phyloP scores from a whole-genome alignment of 306 rosid genomes.

The Hippophae tibetana region DNA sequence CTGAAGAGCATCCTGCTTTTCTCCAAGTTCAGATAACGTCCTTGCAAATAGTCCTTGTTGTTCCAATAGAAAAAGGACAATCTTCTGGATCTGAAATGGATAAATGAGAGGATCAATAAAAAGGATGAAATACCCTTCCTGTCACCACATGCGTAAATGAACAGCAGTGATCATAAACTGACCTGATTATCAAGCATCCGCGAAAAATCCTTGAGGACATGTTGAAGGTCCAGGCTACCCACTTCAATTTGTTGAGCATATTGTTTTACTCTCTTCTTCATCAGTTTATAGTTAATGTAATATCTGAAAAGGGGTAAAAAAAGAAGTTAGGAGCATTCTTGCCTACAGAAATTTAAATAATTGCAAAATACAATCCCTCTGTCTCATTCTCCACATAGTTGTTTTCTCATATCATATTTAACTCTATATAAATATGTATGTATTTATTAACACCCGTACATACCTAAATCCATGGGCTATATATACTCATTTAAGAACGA shows the following conservation, averaged over 20 bases:
- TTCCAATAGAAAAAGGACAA: conserved; percentile 89
- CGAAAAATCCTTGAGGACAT: conserved; percentile 94
- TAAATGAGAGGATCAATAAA: not conserved
- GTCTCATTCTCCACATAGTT: not conserved
- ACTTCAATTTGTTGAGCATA: conserved; percentile 83
- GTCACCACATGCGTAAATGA: conserved; percentile 3
- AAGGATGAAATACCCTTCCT: too few relatives aligned
- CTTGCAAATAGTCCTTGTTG: conserved; percentile 97
- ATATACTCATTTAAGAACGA: too few relatives aligned
- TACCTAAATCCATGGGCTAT: not conserved
- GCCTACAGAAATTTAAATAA: not conserved
- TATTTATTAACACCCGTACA: not conserved
- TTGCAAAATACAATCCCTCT: not conserved
- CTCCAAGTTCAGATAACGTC: conserved; percentile 67
- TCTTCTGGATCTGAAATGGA: conserved; percentile 72
- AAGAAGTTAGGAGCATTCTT: conserved; percentile 5
- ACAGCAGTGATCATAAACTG: conserved; percentile 3
- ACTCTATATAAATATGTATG: not conserved
- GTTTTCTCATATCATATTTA: not conserved
- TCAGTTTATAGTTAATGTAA: conserved; percentile 88
- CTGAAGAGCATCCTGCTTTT: conserved; percentile 52
- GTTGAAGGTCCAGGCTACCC: conserved; percentile 68
- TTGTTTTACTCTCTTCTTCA: conserved; percentile 84
- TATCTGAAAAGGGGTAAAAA: conserved; percentile 37
- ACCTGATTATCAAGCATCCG: conserved; percentile 97